phyloP scores from a whole-genome alignment of 208 protist genomes.

The Tritrichomonas musculus region DNA sequence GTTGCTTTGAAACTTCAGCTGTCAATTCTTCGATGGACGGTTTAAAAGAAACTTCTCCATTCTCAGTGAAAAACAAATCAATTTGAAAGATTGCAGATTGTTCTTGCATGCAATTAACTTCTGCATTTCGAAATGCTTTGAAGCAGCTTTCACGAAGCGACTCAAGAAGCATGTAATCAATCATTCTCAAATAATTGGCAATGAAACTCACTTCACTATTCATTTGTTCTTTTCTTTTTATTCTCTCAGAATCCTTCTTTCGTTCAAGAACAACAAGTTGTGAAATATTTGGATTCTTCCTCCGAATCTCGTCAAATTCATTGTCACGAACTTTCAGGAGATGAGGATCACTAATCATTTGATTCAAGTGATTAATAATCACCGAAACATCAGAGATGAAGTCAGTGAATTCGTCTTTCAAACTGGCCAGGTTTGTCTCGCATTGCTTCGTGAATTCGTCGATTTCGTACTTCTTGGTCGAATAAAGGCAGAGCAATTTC shows the following conservation, averaged over 20 bases:
- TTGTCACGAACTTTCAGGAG: neutral
- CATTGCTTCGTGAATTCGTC: neutral
- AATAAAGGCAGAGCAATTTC: neutral
- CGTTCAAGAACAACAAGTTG: neutral
- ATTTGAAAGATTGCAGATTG: conserved; percentile 14
- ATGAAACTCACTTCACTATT: neutral
- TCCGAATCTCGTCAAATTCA: neutral
- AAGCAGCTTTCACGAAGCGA: neutral
- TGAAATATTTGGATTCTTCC: conserved; percentile 27
- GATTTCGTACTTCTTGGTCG: neutral
- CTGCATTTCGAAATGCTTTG: neutral
- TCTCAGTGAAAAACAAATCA: neutral
- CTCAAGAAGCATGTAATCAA: conserved; percentile 15
- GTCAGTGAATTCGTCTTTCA: neutral
- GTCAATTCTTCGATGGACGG: neutral
- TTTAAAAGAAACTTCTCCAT: neutral
- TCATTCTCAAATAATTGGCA: neutral
- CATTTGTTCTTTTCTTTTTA: neutral
- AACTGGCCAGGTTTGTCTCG: neutral
- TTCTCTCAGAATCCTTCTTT: neutral
- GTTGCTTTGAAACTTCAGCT: neutral
- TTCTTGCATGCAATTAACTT: neutral
- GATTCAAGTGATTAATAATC: neutral
- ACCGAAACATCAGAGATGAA: neutral
- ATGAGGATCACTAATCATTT: neutral